Evolutionary conservation across 2,329 filamentous ascomycete genomes (phyloP).

Genomic region (Diplodia sapinea): DNA sequence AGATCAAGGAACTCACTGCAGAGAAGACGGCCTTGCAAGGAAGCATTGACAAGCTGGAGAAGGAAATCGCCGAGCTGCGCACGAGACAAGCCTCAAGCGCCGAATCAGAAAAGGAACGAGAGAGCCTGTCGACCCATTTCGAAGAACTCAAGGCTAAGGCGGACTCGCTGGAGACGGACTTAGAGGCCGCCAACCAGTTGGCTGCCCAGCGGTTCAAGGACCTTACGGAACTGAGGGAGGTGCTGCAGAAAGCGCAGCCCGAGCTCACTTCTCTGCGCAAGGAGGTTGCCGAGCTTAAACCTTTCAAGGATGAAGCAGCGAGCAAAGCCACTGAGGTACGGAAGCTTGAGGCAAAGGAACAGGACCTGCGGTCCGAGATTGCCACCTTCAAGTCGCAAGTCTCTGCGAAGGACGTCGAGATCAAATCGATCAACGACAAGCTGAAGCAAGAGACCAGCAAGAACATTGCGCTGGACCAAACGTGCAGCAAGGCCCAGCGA

Average conservation of each 20-base stretch:
- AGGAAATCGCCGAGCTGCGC: slow-evolving; percentile 67
- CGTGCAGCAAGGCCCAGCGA: slow-evolving; percentile 72
- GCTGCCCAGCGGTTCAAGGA: slow-evolving; percentile 89
- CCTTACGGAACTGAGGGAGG: slow-evolving; percentile 76
- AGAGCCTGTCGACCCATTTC: slow-evolving; percentile 67
- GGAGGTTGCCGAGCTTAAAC: slow-evolving; percentile 77
- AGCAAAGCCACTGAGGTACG: slow-evolving; percentile 68
- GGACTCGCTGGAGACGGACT: slow-evolving; percentile 75
- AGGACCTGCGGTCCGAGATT: slow-evolving; percentile 78
- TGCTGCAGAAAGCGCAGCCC: slow-evolving; percentile 83
- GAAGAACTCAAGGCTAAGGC: slow-evolving; percentile 75
- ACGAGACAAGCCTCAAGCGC: slow-evolving; percentile 54
- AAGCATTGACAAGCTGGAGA: slow-evolving; percentile 71
- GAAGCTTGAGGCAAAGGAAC: slow-evolving; percentile 80
- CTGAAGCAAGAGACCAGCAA: slow-evolving; percentile 74
- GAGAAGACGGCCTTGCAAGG: slow-evolving; percentile 72
- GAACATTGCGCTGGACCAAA: slow-evolving; percentile 78
- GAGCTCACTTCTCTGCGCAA: slow-evolving; percentile 80
- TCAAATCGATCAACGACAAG: slow-evolving; percentile 78
- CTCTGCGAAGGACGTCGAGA: slow-evolving; percentile 76
- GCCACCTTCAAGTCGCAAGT: slow-evolving; percentile 71
- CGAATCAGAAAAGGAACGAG: slow-evolving; percentile 58
- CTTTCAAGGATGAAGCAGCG: slow-evolving; percentile 74
- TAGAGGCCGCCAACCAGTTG: slow-evolving; percentile 83
- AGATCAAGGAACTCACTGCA: slow-evolving; percentile 69